These are phyloP conservation scores for Deuterostichococcus epilithicus DNA, from an alignment of 139 green algal species.

Conservation along the genomic window DNA sequence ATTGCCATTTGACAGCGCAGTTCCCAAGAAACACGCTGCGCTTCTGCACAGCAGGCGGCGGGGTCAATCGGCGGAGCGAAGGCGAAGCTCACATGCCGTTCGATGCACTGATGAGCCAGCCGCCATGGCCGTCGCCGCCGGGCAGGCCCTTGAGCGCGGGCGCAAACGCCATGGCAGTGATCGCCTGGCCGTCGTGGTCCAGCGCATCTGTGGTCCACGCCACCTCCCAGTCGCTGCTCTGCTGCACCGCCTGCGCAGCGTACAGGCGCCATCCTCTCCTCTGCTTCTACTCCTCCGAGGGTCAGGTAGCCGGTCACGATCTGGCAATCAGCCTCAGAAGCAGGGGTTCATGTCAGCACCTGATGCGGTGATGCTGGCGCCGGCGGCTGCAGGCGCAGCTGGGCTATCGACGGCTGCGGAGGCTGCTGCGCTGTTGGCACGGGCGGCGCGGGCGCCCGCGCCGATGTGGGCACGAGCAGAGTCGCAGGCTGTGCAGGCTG, in stretches of 20 bases:
- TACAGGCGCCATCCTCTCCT: not conserved
- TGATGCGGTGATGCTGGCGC: not conserved
- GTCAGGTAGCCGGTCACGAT: too few relatives aligned
- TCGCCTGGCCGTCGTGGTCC: slow-evolving; percentile 42
- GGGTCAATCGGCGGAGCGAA: too few relatives aligned
- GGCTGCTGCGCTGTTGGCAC: not conserved
- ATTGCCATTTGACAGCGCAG: too few relatives aligned
- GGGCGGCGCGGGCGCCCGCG: not conserved
- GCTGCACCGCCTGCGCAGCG: not conserved
- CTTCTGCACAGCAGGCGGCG: not conserved
- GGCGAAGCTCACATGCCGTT: not conserved
- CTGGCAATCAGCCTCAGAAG: too few relatives aligned
- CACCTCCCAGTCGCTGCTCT: not conserved
- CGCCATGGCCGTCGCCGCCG: slow-evolving; percentile 51
- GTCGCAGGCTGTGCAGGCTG: not conserved
- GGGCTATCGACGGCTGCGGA: not conserved
- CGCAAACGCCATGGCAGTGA: slow-evolving; percentile 24
- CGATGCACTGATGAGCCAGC: slow-evolving; percentile 40
- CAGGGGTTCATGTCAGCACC: not conserved
- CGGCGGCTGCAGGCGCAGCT: not conserved
- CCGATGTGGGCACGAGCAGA: not conserved
- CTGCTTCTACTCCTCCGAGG: too few relatives aligned
- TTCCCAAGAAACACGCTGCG: too few relatives aligned
- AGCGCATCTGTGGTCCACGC: slow-evolving; percentile 19
- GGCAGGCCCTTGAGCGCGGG: slow-evolving; percentile 37